These are phyloP conservation scores for Euphorbia pulcherrima DNA, from an alignment of 345 rosid genomes.

Conservation along the genomic window DNA sequence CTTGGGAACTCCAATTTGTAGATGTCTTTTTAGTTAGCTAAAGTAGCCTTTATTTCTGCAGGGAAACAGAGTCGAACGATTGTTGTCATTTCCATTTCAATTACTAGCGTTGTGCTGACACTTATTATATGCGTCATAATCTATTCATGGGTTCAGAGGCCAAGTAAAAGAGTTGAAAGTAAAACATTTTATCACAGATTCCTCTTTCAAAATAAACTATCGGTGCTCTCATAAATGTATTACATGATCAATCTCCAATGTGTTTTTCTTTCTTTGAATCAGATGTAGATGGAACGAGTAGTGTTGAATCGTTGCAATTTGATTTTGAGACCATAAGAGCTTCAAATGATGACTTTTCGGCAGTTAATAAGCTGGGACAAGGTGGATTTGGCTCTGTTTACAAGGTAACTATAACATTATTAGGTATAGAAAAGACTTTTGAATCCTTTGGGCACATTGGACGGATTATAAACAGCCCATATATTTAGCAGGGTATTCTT, in stretches of 20 bases:
- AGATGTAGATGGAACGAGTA: neutral
- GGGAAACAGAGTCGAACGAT: neutral
- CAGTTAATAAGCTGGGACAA: constrained; percentile 5
- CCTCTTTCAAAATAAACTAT: neutral
- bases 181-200: neutral
- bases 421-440: neutral
- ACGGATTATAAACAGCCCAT: neutral
- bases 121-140: neutral
- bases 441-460: neutral
- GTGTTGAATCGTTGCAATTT: constrained; percentile 5
- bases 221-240: neutral
- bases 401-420: neutral
- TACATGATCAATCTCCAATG: neutral
- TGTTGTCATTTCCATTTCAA: neutral
- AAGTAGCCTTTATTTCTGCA: neutral
- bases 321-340: neutral
- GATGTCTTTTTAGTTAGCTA: neutral
- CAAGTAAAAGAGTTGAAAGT: neutral
- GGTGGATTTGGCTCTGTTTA: constrained; percentile 18
- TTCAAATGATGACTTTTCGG: constrained; percentile 12
- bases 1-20: too few relatives aligned
- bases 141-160: neutral
- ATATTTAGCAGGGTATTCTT: constrained; percentile 8
- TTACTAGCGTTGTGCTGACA: neutral
- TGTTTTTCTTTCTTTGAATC: neutral